Evolutionary conservation across 345 rosid species (phyloP), one percentile per base, ranked within the genome.

Genomic region (Hibiscus syriacus): DNA sequence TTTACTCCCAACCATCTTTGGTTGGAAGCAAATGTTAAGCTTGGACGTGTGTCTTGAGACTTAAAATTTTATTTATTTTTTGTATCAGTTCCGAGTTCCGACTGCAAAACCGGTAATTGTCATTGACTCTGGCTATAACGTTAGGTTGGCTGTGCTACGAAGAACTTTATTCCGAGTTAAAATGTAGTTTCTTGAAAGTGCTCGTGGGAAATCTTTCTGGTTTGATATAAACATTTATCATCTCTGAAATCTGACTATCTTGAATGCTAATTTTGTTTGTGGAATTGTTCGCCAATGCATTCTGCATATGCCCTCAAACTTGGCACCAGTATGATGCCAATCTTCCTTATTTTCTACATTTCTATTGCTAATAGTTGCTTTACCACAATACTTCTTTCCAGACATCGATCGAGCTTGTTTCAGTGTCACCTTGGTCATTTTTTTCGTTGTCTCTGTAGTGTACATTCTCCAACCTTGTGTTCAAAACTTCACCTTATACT

Each of bases 21-120:
- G 46, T 62, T 62, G 41, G 49, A 38, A 19, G 50, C 49, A 61
- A 39, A 61, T 39, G 50, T 39, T 22, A 61, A 50, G 67, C 36
- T 63, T 63, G 53, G 6, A 25, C 53, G 23, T 41, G 34, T 25
- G 23, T 62, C 22, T 20, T 6, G 23, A 32, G 32, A 23, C 32
- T 62, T 62, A 62, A 13, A 62, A 6, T 41, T 62, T 41, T 23
- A 48, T 14, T n/a, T n/a, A 3, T 62, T 62, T 62, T 39, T 29
- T 29, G 3, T 29, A 29, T 29, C 32, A n/a, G 32, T 2, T 29
- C n/a, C n/a, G n/a, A n/a, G n/a, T n/a, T n/a, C 32, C 32, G 32
- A 29, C 32, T 2, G 32, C 32, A 29, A 2, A 1, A 29, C 4
- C 32, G 32, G 32, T 29, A 29, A 2, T 29, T 29, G 32, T 29